Evolutionary conservation across 108 stramenopile species (phyloP).

Genomic region (Cyclotella cryptica): DNA sequence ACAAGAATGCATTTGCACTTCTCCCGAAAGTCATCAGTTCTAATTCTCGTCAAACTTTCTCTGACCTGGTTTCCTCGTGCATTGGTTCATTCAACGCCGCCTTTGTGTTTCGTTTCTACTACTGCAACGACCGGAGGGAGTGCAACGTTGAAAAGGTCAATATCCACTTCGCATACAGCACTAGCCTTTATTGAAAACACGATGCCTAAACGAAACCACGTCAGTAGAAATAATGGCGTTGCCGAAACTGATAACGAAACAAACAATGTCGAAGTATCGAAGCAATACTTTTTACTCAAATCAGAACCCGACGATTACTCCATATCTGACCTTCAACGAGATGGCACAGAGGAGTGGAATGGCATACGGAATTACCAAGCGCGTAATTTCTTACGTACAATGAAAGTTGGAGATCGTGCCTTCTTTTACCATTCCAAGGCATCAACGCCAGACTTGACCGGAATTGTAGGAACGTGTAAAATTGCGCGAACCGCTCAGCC

Average conservation of each 20-base stretch:
- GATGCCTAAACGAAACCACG: slow-evolving; percentile 2
- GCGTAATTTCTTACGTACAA: slow-evolving; percentile 55
- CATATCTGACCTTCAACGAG: slow-evolving; percentile 45
- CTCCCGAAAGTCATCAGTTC: too few relatives aligned
- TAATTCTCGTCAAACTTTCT: too few relatives aligned
- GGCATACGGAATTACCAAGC: slow-evolving; percentile 68
- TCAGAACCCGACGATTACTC: slow-evolving; percentile 64
- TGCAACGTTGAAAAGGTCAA: not conserved
- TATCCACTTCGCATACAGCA: not conserved
- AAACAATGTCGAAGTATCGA: not conserved
- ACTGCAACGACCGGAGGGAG: too few relatives aligned
- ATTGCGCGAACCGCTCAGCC: slow-evolving; percentile 50
- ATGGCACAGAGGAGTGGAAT: slow-evolving; percentile 57
- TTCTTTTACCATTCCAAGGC: slow-evolving; percentile 67
- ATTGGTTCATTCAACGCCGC: too few relatives aligned
- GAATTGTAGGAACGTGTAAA: slow-evolving; percentile 55
- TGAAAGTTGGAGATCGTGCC: slow-evolving; percentile 53
- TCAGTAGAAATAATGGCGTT: not conserved
- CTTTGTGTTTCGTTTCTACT: too few relatives aligned
- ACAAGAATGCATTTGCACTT: too few relatives aligned
- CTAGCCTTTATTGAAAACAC: not conserved
- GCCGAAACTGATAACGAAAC: not conserved
- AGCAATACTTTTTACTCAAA: slow-evolving; percentile 39
- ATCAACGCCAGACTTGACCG: slow-evolving; percentile 22
- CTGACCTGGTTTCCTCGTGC: too few relatives aligned